Percentiles rank a stretch among this genome's conserved stretches.
Evolutionary conservation across 192 early-diverging fungal genomes (phyloP).

Genomic region (Coemansia sp.): DNA sequence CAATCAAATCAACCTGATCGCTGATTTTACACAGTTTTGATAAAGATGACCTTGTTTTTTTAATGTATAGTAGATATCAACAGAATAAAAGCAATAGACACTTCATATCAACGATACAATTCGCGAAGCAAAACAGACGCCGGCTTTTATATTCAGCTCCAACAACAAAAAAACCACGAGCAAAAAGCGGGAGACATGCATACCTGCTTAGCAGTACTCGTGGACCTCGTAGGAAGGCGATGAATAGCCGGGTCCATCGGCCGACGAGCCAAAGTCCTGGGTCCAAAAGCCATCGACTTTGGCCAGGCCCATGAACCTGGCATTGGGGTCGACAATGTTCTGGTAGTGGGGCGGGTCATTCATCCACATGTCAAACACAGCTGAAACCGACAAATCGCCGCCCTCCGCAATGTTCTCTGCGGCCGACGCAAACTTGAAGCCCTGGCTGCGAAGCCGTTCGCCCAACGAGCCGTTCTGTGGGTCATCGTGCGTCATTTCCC

Average conservation of each 20-base stretch:
- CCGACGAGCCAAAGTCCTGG: conserved; percentile 53
- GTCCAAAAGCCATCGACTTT: conserved; percentile 56
- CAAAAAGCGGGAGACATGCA: too few species aligned
- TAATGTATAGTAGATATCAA: too few species aligned
- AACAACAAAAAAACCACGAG: too few species aligned
- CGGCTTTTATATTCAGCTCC: too few species aligned
- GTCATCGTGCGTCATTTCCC: conserved; percentile 49
- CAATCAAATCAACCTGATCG: too few species aligned
- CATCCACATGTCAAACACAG: conserved; percentile 54
- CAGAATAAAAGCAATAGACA: too few species aligned
- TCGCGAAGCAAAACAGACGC: too few species aligned
- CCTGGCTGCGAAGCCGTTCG: conserved; percentile 23
- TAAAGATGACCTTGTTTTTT: too few species aligned
- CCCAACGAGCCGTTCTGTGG: conserved; percentile 35
- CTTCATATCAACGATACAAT: too few species aligned
- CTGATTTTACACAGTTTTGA: too few species aligned
- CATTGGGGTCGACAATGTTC: conserved; percentile 48
- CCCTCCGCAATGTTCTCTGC: conserved; percentile 50
- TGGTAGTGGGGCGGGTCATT: conserved; percentile 46
- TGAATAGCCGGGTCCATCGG: conserved; percentile 11
- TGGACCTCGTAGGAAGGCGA: conserved; percentile 28
- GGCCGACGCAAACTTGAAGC: conserved; percentile 35
- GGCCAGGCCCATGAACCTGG: conserved; percentile 49
- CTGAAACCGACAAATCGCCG: conserved; percentile 10
- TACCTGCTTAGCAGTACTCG: conserved; percentile 24